Conservation (phyloP, 139 green algal species). For the Coccomyxa sp. region DNA sequence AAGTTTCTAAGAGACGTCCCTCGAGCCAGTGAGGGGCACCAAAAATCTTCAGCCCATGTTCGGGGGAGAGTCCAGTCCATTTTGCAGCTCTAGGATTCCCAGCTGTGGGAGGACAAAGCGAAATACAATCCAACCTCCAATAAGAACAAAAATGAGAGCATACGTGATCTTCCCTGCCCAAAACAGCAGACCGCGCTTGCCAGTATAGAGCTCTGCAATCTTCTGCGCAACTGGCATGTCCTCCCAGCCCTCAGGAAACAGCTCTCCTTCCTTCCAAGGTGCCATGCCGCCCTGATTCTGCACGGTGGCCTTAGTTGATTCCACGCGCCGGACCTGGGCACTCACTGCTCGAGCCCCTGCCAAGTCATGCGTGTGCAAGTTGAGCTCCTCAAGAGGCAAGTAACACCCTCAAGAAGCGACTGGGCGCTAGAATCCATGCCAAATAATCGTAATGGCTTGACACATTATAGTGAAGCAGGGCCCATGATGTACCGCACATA, state of each 20-base stretch:
- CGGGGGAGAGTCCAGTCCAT: background rate
- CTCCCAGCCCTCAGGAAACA: slow-evolving; percentile 77
- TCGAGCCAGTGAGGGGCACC: too few relatives aligned
- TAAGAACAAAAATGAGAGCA: slow-evolving; percentile 33
- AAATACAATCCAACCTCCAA: slow-evolving; percentile 72
- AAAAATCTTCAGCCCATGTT: background rate
- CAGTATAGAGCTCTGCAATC: slow-evolving; percentile 63
- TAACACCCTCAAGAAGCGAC: too few relatives aligned
- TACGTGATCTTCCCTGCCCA: slow-evolving; percentile 61
- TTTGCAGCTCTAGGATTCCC: slow-evolving; percentile 32
- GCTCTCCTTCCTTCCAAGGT: slow-evolving; percentile 64
- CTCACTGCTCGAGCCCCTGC: slow-evolving; percentile 6
- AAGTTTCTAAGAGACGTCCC: too few relatives aligned
- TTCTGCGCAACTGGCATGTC: slow-evolving; percentile 54
- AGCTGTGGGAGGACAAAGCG: slow-evolving; percentile 67
- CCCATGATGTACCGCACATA: too few relatives aligned
- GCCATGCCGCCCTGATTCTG: slow-evolving; percentile 6
- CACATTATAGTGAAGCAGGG: too few relatives aligned
- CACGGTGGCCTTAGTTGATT: too few relatives aligned
- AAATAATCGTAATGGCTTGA: too few relatives aligned
- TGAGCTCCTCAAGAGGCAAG: too few relatives aligned
- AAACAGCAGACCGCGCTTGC: slow-evolving; percentile 69
- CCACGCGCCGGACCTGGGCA: background rate
- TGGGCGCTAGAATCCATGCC: too few relatives aligned
- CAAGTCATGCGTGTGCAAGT: too few relatives aligned